Base-by-base conservation (phyloP, 371 early-diverging fungal genomes). In the Syncephalastrum sp. region DNA sequence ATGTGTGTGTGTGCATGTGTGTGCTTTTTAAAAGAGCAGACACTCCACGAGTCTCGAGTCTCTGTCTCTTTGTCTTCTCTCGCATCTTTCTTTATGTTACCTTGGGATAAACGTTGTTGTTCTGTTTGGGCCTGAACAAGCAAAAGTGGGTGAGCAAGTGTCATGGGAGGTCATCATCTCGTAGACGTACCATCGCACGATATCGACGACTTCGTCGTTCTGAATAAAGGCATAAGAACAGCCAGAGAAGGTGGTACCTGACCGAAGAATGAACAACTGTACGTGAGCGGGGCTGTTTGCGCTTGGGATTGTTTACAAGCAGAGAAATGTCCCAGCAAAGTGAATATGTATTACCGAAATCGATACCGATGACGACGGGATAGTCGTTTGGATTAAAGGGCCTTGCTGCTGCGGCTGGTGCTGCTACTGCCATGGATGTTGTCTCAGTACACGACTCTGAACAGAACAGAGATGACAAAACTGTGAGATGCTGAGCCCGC, bases 141-240 rank as follows among this genome's bases (percentile, higher is more conserved):
- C 21, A 21, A 21, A 21, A 21, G 21, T 21, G 1, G 21, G 21
- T 21, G 21, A 21, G 21, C 21, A 21, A 21, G 21, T 21, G 21
- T 21, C 21, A 21, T 21, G 21, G 21, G 21, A 15, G 12, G 23
- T 19, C 23, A 17, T 50, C 25, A 38, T 41, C 38, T 23, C n/a
- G 45, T 42, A 13, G 24, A 14, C 45, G 54, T 82, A 81, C 82
- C 82, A 82, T 56, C 75, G 72, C 23, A 79, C 77, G 64, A 84
- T 74, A 63, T 84, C 84, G 19, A 81, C 74, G 17, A 84, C 82
- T 54, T 84, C 82, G 42, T 81, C 81, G 67, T 82, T 84, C 52
- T 75, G 79, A 50, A 68, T 65, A 63, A 73, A 75, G 27, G 75
- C 73, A 53, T 79, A 75, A 12, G 75, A 73, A 52, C 75, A 79